Evolutionary conservation across 2,329 filamentous ascomycete genomes (phyloP), one percentile per base, ranked within the genome.

Genomic region (Trichoderma sp.): DNA sequence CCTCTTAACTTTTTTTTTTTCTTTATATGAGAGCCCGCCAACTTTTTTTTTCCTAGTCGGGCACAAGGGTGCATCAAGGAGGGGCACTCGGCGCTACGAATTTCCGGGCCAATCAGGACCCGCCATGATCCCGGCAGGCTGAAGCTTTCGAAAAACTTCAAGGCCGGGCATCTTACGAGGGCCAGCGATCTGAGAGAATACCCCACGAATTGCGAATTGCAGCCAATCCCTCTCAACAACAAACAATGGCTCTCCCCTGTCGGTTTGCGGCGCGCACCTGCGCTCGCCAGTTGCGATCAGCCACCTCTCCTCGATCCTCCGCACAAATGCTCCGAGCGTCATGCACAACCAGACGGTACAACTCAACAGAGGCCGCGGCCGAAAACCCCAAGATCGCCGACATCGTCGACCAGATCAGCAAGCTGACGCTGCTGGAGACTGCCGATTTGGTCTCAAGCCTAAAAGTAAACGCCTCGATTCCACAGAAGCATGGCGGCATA

Each of bases 371-470:
- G 76, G 89, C 88, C 56, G 74, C 85, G 69, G 80, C 87, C 76
- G 82, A 85, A 72, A 97, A 92, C 83, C 94, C 96, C 72, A 99
- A 99, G 88, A 97, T 99, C 77, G 83, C 90, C 75, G 89, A 88
- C 70, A 99, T 99, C 78, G 96, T 99, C 78, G 94, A 99, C 81
- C 94, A 99, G 83, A 99, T 99, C 82, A 97, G 95, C 83, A 91
- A 96, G 88, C 91, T 99, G 88, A 99, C 94, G 56, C 87, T 99
- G 70, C 85, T 99, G 77, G 96, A 99, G 88, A 99, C 96, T 49
- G 95, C 96, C 70, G 96, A 98, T 80, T 86, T 99, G 71, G 96
- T 99, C 67, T 90, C 94, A 67, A 93, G 90, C 82, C 86, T 99
- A 79, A 99, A 99, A 92, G 96, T 98, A 66, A 66, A 52, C 13